Base-by-base conservation (phyloP, 2,329 filamentous ascomycete species). In the Beauveria sp. region DNA sequence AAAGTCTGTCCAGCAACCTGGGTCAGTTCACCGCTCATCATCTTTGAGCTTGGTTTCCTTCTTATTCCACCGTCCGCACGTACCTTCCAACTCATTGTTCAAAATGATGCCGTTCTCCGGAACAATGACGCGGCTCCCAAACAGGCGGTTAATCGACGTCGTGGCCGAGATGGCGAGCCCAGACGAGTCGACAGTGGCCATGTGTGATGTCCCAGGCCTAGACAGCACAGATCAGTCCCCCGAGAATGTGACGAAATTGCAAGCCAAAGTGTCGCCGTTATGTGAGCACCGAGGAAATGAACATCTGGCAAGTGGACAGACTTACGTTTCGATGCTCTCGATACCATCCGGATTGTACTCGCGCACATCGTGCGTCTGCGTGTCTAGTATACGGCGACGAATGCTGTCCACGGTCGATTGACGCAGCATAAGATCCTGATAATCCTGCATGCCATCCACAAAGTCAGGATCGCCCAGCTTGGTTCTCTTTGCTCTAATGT, bases 41-140 rank as follows among this genome's bases (percentile, higher is more conserved):
- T 10, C 3, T 10, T 12, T 2, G 18, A 22, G 22, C 22, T 3
- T 22, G 22, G 22, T 22, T 22, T 22, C 22, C 26, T 51, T 14
- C 3, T 3, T 20, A 20, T 20, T 10, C 12, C 16, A 16, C 6
- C 4, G n/a, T n/a, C 28, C 12, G 10, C 9, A 34, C 48, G 12
- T 34, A 51, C 48, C 90, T 76, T 84, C 79, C 76, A 80, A 80
- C 67, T 84, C 79, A 63, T 82, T 74, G 68, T 83, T 84, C 74
- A 92, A 86, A 58, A 92, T 88, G 46, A 94, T 78, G 3, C 91
- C 91, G 0, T 90, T 94, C 69, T 94, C 90, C 0, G 90, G 90
- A 0, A 94, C 84, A 66, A 94, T 84, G 47, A 94, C 67, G 3
- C 82, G 81, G 9, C 84, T 90, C 9, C 91, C 91, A 66, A 96